Base-by-base conservation (phyloP, 2,329 filamentous ascomycete genomes). In the Aspergillus pseudoterreus region DNA sequence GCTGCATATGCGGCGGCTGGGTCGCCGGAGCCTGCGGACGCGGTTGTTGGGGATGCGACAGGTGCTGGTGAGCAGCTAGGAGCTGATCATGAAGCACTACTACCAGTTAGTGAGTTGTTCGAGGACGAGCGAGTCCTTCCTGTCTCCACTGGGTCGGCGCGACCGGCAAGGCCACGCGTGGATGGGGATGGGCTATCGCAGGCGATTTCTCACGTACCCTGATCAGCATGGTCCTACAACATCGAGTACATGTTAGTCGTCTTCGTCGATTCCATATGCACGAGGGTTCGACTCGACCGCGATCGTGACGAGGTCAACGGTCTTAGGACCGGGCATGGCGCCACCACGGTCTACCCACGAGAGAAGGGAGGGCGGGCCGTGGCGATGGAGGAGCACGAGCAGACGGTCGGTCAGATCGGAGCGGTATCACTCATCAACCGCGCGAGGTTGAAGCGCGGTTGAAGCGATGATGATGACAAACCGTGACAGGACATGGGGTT, bases 11-110 rank as follows among this genome's bases (percentile, higher is more conserved):
- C 54, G 63, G 65, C 49, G 68, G 74, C 62, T 73, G 68, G 30
- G 76, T 63, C 56, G 73, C 61, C 55, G 73, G 68, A 42, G 74
- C 70, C 55, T 74, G 72, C 12, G 72, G 64, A 17, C 70, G 69
- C 33, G 61, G 58, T 48, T 63, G 67, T 49, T 68, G 66, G 47
- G 75, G 72, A 53, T 78, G 77, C 49, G 78, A 62, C 51, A 72
- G 61, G 41, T 75, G 70, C 47, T 74, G 71, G 56, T 73, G 71
- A 42, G 70, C 71, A 51, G 74, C 81, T 60, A 85, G 76, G 42
- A 85, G 79, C 62, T 84, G 82, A 65, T 85, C 82, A 70, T 82
- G 79, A 64, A 85, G 77, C 66, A 81, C 82, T 85, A 61, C 33
- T 44, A 42, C 43, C 24, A 35, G 10, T 33, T 33, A 44, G 35